These are phyloP conservation scores for Globisporangium cederbergense DNA, from an alignment of 352 stramenopile genomes.

Conservation along the genomic window DNA sequence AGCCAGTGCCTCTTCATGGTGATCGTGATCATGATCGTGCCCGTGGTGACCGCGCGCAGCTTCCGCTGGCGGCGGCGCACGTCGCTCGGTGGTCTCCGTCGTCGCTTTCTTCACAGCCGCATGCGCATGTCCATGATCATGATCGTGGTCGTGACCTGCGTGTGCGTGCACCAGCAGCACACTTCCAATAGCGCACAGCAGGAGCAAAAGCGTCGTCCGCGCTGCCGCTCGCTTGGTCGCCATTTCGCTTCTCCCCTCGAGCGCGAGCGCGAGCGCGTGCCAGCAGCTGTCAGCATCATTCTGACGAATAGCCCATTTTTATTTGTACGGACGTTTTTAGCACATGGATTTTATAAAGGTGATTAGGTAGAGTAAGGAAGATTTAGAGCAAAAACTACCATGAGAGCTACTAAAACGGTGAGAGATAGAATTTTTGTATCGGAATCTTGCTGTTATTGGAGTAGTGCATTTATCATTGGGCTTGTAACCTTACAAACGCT, in stretches of 20 bases:
- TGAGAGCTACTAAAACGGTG: too few relatives aligned
- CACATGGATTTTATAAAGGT: too few relatives aligned
- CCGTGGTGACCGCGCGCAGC: conserved; percentile 7
- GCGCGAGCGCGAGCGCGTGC: too few relatives aligned
- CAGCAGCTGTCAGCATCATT: too few relatives aligned
- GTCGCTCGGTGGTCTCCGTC: neutral
- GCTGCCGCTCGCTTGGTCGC: neutral
- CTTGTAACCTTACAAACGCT: too few relatives aligned
- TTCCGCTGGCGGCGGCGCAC: conserved; percentile 1
- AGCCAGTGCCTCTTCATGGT: conserved; percentile 4
- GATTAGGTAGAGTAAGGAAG: too few relatives aligned
- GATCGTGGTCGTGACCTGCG: conserved; percentile 20
- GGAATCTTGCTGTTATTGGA: too few relatives aligned
- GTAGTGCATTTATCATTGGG: too few relatives aligned
- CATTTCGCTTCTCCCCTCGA: neutral
- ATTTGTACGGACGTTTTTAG: too few relatives aligned
- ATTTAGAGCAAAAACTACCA: too few relatives aligned
- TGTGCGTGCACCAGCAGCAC: conserved; percentile 8
- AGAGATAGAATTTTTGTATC: too few relatives aligned
- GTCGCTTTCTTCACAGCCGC: conserved; percentile 3
- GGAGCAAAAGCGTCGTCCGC: conserved; percentile 2
- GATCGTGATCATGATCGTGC: conserved; percentile 6
- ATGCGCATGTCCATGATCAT: conserved; percentile 23
- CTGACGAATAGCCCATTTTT: too few relatives aligned
- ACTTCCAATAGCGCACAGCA: conserved; percentile 3